Conservation (phyloP, 352 stramenopile genomes). For the Peronospora belbahrii region DNA sequence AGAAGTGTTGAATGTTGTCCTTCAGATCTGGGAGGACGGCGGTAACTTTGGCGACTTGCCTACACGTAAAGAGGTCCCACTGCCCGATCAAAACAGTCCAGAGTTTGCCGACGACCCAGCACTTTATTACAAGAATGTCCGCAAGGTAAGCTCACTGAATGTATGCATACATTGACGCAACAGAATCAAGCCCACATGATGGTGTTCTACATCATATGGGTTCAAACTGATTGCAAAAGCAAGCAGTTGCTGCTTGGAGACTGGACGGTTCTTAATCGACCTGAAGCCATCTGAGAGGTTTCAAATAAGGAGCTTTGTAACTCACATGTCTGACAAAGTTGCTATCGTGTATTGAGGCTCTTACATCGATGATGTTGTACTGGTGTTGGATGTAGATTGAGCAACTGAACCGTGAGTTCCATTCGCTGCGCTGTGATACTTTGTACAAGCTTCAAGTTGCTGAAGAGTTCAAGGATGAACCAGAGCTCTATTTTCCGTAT, state of each 20-base stretch:
- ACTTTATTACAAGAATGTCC: conserved; percentile 60
- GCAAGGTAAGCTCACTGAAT: conserved; percentile 48
- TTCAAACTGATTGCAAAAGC: conserved; percentile 83
- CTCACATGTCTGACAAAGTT: conserved; percentile 20
- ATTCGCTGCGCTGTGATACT: conserved; percentile 93
- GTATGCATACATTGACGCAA: conserved; percentile 31
- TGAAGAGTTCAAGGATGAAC: conserved; percentile 93
- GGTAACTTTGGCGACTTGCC: conserved; percentile 92
- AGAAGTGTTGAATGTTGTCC: conserved; percentile 87
- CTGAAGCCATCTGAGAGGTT: conserved; percentile 16
- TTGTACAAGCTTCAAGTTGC: conserved; percentile 94
- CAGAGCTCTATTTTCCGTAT: conserved; percentile 98
- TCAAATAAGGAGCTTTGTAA: conserved; percentile 21
- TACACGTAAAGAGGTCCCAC: conserved; percentile 47
- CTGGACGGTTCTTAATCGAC: conserved; percentile 6
- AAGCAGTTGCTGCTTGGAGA: conserved; percentile 39
- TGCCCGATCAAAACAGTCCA: conserved; percentile 46
- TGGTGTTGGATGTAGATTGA: conserved; percentile 49
- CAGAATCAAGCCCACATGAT: conserved; percentile 80
- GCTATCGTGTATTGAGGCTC: not conserved
- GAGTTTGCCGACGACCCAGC: conserved; percentile 62
- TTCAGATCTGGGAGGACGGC: conserved; percentile 87
- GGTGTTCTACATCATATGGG: conserved; percentile 44
- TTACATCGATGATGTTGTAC: conserved; percentile 6
- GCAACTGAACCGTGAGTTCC: conserved; percentile 83